phyloP scores from a whole-genome alignment of 257 asterid genomes.

The Lithospermum erythrorhizon region DNA sequence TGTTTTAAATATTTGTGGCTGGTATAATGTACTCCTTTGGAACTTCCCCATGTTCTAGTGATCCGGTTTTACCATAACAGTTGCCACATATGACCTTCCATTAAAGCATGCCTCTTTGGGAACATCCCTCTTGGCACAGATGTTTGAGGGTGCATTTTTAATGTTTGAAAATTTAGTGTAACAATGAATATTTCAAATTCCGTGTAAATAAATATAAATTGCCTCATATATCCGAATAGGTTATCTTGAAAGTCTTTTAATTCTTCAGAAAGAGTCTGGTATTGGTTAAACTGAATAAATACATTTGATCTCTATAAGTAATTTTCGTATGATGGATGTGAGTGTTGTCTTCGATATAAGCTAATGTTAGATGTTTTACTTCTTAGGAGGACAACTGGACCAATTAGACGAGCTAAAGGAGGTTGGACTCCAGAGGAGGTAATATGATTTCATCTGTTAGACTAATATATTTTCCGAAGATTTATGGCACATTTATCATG shows the following conservation, averaged over 20 bases:
- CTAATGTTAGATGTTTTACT: constrained; percentile 12
- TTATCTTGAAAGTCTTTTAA: neutral
- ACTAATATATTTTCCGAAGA: neutral
- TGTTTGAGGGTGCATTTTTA: neutral
- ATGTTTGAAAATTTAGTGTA: too few species aligned
- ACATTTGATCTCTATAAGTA: neutral
- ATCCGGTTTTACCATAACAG: neutral
- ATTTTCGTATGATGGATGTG: neutral
- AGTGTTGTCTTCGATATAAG: neutral
- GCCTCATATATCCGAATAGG: too few species aligned
- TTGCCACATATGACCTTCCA: neutral
- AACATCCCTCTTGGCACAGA: neutral
- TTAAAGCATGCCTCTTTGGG: neutral
- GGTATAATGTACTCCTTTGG: neutral
- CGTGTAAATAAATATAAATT: too few species aligned
- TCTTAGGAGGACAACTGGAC: constrained; percentile 88
- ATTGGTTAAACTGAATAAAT: neutral
- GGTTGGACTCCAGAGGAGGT: constrained; percentile 99
- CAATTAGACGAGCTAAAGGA: constrained; percentile 97
- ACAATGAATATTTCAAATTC: too few species aligned
- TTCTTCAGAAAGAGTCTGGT: neutral
- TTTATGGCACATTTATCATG: neutral
- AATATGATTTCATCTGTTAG: constrained; percentile 5
- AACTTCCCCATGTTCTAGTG: neutral
- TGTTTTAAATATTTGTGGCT: neutral